These are phyloP conservation scores for Wickerhamiella azyma DNA, from an alignment of 805 yeast species.

Conservation along the genomic window DNA sequence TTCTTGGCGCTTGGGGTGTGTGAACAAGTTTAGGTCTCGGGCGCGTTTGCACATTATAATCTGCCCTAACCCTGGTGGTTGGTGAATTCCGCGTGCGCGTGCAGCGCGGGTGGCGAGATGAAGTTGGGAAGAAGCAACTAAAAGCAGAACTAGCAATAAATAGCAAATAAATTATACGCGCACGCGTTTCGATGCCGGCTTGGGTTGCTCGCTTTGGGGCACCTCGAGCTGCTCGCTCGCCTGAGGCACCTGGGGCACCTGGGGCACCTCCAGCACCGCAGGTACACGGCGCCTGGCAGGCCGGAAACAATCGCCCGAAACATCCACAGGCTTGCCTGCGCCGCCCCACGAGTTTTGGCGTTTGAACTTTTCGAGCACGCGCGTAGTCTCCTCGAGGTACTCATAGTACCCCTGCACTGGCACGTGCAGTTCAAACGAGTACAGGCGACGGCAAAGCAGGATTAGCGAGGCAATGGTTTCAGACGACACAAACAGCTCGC, in stretches of 20 bases:
- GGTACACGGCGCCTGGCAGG: not conserved
- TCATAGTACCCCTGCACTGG: not conserved
- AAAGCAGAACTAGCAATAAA: not conserved
- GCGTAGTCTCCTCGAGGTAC: not conserved
- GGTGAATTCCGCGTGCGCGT: not conserved
- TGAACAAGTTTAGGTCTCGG: not conserved
- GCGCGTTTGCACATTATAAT: not conserved
- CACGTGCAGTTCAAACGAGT: constrained; percentile 1
- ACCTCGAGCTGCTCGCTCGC: too few species aligned
- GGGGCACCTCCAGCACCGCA: not conserved
- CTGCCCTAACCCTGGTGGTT: not conserved
- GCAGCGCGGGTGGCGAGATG: too few species aligned
- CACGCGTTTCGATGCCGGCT: not conserved
- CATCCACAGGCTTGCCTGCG: not conserved
- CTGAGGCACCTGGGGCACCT: too few species aligned
- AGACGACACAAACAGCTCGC: not conserved
- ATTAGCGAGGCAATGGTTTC: not conserved
- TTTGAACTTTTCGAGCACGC: not conserved
- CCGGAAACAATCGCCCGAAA: not conserved
- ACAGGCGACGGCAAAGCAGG: not conserved
- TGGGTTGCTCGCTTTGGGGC: too few species aligned
- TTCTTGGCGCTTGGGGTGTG: not conserved
- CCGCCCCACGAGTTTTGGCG: not conserved
- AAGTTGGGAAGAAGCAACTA: too few species aligned
- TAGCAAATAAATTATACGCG: not conserved